phyloP scores from a whole-genome alignment of 176 grass and related monocot genomes.

The Thinopyrum elongatum region DNA sequence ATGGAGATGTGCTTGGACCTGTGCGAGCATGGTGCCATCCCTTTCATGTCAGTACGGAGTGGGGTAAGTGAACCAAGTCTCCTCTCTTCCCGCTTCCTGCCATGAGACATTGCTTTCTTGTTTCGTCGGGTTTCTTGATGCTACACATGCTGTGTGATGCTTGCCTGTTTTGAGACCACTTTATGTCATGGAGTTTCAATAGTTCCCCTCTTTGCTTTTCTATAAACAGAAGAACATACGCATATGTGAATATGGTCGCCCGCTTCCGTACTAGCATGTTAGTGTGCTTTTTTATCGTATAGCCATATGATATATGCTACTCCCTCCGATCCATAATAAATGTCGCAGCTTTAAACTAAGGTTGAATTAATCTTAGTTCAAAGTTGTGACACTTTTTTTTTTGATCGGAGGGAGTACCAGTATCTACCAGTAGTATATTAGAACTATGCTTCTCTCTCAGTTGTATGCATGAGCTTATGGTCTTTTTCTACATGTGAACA shows the following conservation, averaged over 20 bases:
- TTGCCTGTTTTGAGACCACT: not conserved
- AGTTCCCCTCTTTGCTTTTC: not conserved
- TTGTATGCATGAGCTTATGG: too few relatives aligned
- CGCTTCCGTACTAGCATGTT: too few relatives aligned
- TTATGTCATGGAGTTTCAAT: not conserved
- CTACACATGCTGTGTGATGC: not conserved
- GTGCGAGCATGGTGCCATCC: constrained; percentile 71
- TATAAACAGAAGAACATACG: too few relatives aligned
- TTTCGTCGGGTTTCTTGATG: not conserved
- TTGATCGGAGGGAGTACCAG: too few relatives aligned
- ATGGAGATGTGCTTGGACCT: constrained; percentile 98
- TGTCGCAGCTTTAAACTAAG: too few relatives aligned
- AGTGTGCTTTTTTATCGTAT: too few relatives aligned
- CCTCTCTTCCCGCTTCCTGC: not conserved
- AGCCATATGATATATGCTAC: too few relatives aligned
- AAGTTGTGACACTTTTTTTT: too few relatives aligned
- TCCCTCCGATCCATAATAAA: too few relatives aligned
- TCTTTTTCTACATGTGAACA: not conserved
- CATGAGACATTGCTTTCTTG: not conserved
- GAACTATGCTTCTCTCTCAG: not conserved
- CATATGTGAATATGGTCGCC: too few relatives aligned
- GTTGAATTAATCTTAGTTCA: too few relatives aligned
- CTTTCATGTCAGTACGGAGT: constrained; percentile 92
- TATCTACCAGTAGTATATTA: not conserved
- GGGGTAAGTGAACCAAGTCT: constrained; percentile 45